Percentiles rank a stretch among this genome's conserved stretches.
Evolutionary conservation across 345 rosid species (phyloP).

Genomic region (Eucalyptus fibrosa): DNA sequence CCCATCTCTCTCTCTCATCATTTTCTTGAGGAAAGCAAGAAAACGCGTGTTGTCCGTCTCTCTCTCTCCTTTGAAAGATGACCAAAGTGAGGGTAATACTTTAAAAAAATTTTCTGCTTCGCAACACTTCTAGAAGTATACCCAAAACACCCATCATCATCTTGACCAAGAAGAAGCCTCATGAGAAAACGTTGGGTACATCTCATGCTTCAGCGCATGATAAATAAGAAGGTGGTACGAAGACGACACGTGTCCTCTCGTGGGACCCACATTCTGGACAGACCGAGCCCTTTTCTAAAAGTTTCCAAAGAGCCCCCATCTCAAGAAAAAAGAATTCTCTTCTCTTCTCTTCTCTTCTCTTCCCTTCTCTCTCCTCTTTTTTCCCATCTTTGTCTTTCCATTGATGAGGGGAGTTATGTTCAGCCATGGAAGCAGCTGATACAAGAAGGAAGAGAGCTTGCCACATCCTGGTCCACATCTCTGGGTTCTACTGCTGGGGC

Average conservation of each 20-base stretch:
- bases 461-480: slow-evolving; percentile 37
- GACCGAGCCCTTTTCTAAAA: not conserved
- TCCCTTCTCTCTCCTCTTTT: not conserved
- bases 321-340: not conserved
- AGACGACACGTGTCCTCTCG: too few species aligned
- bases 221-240: too few species aligned
- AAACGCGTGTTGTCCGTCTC: not conserved
- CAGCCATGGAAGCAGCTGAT: not conserved
- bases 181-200: too few species aligned
- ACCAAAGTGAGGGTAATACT: not conserved
- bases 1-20: not conserved
- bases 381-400: not conserved
- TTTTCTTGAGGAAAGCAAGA: not conserved
- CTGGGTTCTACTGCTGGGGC: slow-evolving; percentile 92
- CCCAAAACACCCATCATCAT: not conserved
- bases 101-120: slow-evolving; percentile 6
- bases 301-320: not conserved
- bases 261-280: too few species aligned
- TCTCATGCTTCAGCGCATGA: too few species aligned
- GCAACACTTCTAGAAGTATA: slow-evolving; percentile 55
- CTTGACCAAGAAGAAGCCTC: not conserved
- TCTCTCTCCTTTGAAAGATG: not conserved
- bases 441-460: not conserved
- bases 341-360: not conserved
- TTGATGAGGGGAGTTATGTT: not conserved